phyloP scores from a whole-genome alignment of 2,329 filamentous ascomycete genomes.

The Phaeosphaeriaceae sp. region DNA sequence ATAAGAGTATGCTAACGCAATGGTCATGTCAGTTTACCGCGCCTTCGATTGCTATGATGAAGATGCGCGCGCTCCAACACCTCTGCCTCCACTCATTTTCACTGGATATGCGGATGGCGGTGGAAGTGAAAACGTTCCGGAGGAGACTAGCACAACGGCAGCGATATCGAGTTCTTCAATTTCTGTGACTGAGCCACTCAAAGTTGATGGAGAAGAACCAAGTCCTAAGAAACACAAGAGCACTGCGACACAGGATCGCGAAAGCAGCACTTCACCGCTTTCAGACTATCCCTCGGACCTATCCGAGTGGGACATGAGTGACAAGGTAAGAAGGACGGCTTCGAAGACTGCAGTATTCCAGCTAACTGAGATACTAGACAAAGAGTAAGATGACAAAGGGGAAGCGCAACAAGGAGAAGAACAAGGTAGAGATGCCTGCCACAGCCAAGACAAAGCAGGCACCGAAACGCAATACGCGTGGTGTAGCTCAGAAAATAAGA shows the following conservation, averaged over 20 bases:
- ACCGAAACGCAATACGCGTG: not conserved
- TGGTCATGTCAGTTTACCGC: constrained; percentile 14
- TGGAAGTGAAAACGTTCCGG: not conserved
- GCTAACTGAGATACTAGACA: not conserved
- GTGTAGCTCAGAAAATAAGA: not conserved
- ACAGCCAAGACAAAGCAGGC: not conserved
- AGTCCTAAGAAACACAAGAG: not conserved
- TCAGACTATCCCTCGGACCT: constrained; percentile 28
- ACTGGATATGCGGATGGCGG: constrained; percentile 6
- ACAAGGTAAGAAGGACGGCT: constrained; percentile 9
- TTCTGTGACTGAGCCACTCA: not conserved
- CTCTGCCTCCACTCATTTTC: constrained; percentile 21
- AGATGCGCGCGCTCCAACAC: constrained; percentile 26
- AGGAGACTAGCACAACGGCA: not conserved
- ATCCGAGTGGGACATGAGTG: constrained; percentile 13
- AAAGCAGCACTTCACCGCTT: constrained; percentile 3
- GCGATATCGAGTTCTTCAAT: not conserved
- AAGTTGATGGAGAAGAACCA: too few species aligned
- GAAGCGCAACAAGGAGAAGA: not conserved
- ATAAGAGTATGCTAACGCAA: not conserved
- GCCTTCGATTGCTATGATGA: constrained; percentile 26
- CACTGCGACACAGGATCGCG: too few species aligned
- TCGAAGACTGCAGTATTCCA: not conserved
- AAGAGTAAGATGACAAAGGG: not conserved
- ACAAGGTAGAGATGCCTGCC: not conserved